Conservation (phyloP, 2,329 filamentous ascomycete species). For the Aspergillus fumigatus region DNA sequence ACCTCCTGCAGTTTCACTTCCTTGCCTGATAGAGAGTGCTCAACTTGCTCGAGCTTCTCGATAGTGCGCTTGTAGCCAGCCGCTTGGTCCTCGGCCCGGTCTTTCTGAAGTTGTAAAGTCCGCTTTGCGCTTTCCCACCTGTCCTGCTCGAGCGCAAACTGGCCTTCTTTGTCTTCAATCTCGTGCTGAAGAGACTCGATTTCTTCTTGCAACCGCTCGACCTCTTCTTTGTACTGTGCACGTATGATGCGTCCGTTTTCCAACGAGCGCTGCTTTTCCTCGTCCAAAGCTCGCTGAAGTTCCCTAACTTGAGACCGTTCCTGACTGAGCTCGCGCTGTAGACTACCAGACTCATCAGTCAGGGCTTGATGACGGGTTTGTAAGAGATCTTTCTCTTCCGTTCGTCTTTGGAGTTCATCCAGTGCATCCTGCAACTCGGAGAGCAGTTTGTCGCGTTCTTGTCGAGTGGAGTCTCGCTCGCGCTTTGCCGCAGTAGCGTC, state of each 20-base stretch:
- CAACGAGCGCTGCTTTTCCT: constrained; percentile 54
- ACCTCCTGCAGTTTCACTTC: constrained; percentile 64
- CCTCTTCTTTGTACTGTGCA: constrained; percentile 50
- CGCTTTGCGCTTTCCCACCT: constrained; percentile 67
- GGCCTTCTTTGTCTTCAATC: constrained; percentile 64
- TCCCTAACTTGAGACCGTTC: constrained; percentile 42
- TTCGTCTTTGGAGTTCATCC: constrained; percentile 55
- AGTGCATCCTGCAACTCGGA: constrained; percentile 53
- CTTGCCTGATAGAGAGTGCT: constrained; percentile 63
- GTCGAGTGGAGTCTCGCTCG: constrained; percentile 44
- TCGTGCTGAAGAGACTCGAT: constrained; percentile 60
- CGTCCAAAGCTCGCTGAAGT: constrained; percentile 47
- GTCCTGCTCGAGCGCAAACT: constrained; percentile 67
- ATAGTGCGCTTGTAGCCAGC: constrained; percentile 65
- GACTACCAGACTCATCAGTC: constrained; percentile 59
- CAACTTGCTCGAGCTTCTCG: constrained; percentile 63
- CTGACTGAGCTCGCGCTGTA: constrained; percentile 60
- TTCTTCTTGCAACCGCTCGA: constrained; percentile 53
- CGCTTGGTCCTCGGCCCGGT: constrained; percentile 64
- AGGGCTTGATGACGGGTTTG: constrained; percentile 66
- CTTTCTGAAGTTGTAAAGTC: constrained; percentile 60
- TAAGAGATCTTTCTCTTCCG: constrained; percentile 63
- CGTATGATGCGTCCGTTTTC: constrained; percentile 59
- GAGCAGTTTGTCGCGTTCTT: constrained; percentile 38
- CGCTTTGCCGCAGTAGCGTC: constrained; percentile 40